Evolutionary conservation across 1,284 basidiomycete species (phyloP), one percentile per base, ranked within the genome.

Genomic region (Afroboletus lepidellus): DNA sequence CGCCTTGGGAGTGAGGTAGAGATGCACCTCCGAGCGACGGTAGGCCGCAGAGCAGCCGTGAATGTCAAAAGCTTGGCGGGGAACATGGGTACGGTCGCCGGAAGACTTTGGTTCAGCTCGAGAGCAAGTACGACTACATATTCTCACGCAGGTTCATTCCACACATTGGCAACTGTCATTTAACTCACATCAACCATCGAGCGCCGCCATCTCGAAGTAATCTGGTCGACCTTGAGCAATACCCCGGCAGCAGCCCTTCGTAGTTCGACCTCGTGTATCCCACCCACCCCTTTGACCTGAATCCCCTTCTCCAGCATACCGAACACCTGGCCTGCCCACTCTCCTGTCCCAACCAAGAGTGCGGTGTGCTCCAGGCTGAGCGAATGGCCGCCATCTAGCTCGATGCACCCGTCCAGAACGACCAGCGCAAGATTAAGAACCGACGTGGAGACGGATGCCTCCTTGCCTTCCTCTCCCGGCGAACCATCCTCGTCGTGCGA

Each of bases 301-400:
- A 78, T 66, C 0, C 92, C 91, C 49, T 77, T 77, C 57, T 90
- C 90, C 51, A 93, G 67, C 30, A 67, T 69, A 8, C 76, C 71
- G 60, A 95, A 90, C 3, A 94, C 75, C 34, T 75, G 75, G 8
- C 77, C 76, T 1, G 90, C 91, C 93, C 93, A 97, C 63, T 94
- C 90, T 9, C 85, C 84, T 1, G 80, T 71, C 1, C 85, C 86
- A 18, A 90, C 69, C n/a, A 96, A 64, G 20, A 94, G 70, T 21
- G 78, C 71, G 0, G 86, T 80, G 60, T 90, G 81, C 46, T 93
- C 90, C 33, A 89, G 73, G n/a, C 87, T 80, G 29, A 98, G 70
- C 1, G 83, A 79, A 32, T 81, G 77, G 0, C 94, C 94, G 3
- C 75, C 80, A 58, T 98, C 94, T 8, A 90, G 66, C 36, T 91